phyloP scores from a whole-genome alignment of 495 filamentous ascomycete species.

The Apodospora peruviana region DNA sequence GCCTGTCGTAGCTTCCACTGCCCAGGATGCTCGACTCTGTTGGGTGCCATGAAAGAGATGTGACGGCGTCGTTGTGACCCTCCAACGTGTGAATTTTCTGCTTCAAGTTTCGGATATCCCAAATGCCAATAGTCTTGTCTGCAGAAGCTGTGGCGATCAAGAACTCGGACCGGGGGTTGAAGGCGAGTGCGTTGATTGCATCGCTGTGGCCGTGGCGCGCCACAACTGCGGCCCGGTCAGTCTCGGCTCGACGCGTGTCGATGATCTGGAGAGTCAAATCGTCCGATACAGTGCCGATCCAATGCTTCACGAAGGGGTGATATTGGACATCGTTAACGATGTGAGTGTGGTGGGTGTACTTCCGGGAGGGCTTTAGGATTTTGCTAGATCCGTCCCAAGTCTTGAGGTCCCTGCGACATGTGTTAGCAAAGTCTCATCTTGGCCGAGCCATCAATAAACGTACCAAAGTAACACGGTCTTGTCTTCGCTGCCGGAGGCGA shows the following conservation, averaged over 20 bases:
- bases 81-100: constrained; percentile 79
- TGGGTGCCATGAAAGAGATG: constrained; percentile 90
- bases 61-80: constrained; percentile 82
- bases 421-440: constrained; percentile 7
- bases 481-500: constrained; percentile 88
- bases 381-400: constrained; percentile 60
- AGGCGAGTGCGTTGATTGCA: constrained; percentile 90
- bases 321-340: constrained; percentile 97
- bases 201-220: constrained; percentile 70
- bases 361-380: constrained; percentile 59
- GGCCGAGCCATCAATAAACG: constrained; percentile 15
- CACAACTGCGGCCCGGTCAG: constrained; percentile 56
- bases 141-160: constrained; percentile 88
- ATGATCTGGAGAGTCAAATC: constrained; percentile 90
- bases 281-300: constrained; percentile 92
- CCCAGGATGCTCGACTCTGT: constrained; percentile 81
- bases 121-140: constrained; percentile 90
- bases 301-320: constrained; percentile 71
- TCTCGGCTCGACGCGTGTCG: constrained; percentile 66
- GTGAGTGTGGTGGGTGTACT: constrained; percentile 81
- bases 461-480: constrained; percentile 87
- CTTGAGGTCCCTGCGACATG: constrained; percentile 63
- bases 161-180: constrained; percentile 83
- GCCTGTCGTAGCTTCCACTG: constrained; percentile 83
- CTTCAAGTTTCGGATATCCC: constrained; percentile 88